Percentiles rank a stretch among this genome's conserved stretches.
These are phyloP conservation scores for Didymella keratinophila DNA, from an alignment of 2,329 filamentous ascomycete species.

Conservation along the genomic window DNA sequence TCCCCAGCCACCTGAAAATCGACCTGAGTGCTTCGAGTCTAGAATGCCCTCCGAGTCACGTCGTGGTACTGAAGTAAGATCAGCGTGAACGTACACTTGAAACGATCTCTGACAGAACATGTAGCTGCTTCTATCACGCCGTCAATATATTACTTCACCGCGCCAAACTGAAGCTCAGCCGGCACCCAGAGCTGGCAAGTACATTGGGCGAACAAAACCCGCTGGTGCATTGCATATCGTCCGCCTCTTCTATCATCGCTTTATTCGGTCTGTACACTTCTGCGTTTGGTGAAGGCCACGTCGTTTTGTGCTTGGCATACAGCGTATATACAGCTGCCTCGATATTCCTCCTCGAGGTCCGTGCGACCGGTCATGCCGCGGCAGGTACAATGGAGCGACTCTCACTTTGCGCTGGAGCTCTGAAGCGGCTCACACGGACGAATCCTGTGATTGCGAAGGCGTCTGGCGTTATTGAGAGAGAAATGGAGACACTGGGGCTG, in stretches of 20 bases:
- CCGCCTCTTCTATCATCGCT: not conserved
- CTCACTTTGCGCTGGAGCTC: not conserved
- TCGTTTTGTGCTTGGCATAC: constrained; percentile 1
- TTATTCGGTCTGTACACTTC: not conserved
- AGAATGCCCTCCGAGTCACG: constrained; percentile 2
- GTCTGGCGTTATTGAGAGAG: not conserved
- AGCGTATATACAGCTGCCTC: constrained; percentile 2
- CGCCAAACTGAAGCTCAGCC: constrained; percentile 3
- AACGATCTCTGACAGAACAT: not conserved
- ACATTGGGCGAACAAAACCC: not conserved
- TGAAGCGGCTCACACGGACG: not conserved
- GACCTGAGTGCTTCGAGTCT: not conserved
- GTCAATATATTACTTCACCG: constrained; percentile 2
- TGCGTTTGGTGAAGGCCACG: constrained; percentile 2
- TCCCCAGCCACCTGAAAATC: not conserved
- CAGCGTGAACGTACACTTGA: not conserved
- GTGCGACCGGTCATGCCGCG: not conserved
- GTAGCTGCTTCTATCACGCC: constrained; percentile 1
- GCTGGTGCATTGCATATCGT: not conserved
- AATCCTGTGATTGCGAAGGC: not conserved
- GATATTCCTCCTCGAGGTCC: constrained; percentile 2
- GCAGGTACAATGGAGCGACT: not conserved
- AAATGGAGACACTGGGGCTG: not conserved
- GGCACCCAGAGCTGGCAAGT: not conserved
- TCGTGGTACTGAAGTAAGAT: constrained; percentile 1